These are phyloP conservation scores for Wickerhamiella australiensis DNA, from an alignment of 805 yeast species.

Conservation along the genomic window DNA sequence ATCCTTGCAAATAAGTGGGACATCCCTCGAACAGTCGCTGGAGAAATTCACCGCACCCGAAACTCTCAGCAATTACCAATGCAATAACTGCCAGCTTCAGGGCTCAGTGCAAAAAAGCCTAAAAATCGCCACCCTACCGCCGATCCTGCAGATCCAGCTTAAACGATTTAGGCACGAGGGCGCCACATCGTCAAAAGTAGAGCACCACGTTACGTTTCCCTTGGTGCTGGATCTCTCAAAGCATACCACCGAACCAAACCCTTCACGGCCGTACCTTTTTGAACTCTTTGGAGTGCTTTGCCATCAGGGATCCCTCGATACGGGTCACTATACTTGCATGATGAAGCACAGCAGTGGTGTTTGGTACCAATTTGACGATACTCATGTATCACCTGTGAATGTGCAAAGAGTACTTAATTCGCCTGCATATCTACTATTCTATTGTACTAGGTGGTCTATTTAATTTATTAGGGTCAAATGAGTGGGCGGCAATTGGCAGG, in stretches of 20 bases:
- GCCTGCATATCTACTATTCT: constrained; percentile 65
- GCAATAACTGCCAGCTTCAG: constrained; percentile 49
- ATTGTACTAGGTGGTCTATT: constrained; percentile 24
- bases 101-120: constrained; percentile 65
- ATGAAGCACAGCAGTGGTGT: constrained; percentile 36
- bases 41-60: constrained; percentile 69
- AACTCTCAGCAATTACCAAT: constrained; percentile 61
- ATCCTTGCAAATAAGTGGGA: constrained; percentile 52
- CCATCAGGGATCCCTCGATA: constrained; percentile 86
- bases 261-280: constrained; percentile 36
- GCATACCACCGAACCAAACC: constrained; percentile 30
- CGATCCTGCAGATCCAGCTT: constrained; percentile 70
- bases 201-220: constrained; percentile 62
- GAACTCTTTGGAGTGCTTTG: constrained; percentile 80
- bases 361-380: constrained; percentile 91
- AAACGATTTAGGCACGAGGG: constrained; percentile 53
- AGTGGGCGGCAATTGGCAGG: background rate
- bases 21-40: constrained; percentile 49
- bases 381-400: constrained; percentile 55
- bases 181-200: constrained; percentile 47
- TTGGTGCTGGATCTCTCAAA: constrained; percentile 56
- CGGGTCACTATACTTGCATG: constrained; percentile 85
- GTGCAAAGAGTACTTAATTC: constrained; percentile 54
- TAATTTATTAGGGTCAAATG: constrained; percentile 5
- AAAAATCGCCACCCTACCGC: constrained; percentile 55